phyloP scores from a whole-genome alignment of 257 asterid genomes.

The Petunia secreta region DNA sequence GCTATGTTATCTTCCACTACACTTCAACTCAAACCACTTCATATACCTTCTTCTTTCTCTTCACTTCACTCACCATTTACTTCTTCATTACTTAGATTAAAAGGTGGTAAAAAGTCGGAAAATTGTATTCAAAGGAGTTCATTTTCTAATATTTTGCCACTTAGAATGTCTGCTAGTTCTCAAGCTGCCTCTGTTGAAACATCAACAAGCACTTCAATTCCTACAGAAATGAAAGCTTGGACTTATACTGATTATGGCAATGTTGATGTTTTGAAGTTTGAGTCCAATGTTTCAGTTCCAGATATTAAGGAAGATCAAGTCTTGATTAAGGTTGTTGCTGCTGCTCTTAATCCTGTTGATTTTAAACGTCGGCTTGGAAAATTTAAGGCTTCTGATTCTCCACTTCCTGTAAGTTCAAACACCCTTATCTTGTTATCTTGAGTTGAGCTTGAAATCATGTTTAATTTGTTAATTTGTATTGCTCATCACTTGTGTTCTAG shows the following conservation, averaged over 20 bases:
- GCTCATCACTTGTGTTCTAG: background rate
- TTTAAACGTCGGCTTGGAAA: conserved; percentile 76
- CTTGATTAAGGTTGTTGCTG: conserved; percentile 79
- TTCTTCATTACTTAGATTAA: conserved; percentile 27
- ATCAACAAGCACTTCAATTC: conserved; percentile 49
- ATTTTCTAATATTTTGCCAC: conserved; percentile 22
- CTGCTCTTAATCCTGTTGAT: conserved; percentile 92
- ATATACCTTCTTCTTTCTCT: conserved; percentile 26
- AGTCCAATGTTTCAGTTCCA: conserved; percentile 61
- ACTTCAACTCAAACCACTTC: conserved; percentile 46
- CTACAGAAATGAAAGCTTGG: conserved; percentile 88
- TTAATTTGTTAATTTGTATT: background rate
- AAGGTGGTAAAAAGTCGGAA: conserved; percentile 25
- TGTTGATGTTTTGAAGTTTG: conserved; percentile 71
- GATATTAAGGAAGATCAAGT: conserved; percentile 72
- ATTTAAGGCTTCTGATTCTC: conserved; percentile 90
- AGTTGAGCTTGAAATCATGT: background rate
- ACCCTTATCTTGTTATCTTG: background rate
- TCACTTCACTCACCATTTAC: conserved; percentile 28
- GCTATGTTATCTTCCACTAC: conserved; percentile 63
- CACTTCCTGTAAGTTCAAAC: conserved; percentile 68
- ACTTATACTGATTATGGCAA: conserved; percentile 76
- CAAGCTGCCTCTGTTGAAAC: conserved; percentile 57
- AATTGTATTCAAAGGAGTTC: conserved; percentile 24
- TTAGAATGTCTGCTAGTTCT: conserved; percentile 55